A percentile compares a stretch with the other conserved stretches of the same genome.
Conservation (phyloP, 371 early-diverging fungal species). For the Mortierella polycephala region DNA sequence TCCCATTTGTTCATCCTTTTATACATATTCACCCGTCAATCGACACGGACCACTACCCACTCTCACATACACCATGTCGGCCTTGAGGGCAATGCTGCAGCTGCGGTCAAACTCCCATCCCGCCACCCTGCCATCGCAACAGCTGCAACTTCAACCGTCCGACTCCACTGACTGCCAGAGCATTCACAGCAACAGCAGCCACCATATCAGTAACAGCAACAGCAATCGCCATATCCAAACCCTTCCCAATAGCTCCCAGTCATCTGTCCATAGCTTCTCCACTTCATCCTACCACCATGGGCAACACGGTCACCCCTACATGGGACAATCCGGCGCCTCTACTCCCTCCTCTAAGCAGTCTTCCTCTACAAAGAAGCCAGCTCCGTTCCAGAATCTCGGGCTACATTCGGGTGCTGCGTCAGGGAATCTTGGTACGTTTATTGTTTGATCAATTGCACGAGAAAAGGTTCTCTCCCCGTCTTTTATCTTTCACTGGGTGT, state of each 20-base stretch:
- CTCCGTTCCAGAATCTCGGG: constrained; percentile 10
- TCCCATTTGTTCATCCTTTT: too few species aligned
- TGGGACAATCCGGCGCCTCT: not conserved
- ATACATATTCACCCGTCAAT: not conserved
- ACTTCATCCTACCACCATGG: constrained; percentile 5
- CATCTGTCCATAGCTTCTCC: constrained; percentile 14
- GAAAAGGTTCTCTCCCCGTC: not conserved
- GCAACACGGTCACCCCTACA: not conserved
- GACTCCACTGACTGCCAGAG: not conserved
- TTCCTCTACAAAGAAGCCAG: constrained; percentile 1
- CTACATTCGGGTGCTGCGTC: constrained; percentile 63
- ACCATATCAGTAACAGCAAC: not conserved
- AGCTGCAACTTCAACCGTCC: not conserved
- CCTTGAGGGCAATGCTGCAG: constrained; percentile 46
- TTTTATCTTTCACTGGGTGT: too few species aligned
- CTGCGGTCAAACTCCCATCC: constrained; percentile 25
- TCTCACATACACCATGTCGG: constrained; percentile 21
- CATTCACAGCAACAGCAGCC: not conserved
- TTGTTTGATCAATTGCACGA: constrained; percentile 6
- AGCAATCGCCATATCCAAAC: not conserved
- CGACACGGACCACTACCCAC: not conserved
- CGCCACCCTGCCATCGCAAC: not conserved
- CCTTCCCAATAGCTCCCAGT: not conserved
- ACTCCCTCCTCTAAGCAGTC: not conserved
- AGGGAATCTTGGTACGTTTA: constrained; percentile 66